Evolutionary conservation across 768 basidiomycete species (phyloP), one percentile per base, ranked within the genome.

Genomic region (Amanita phalloides): DNA sequence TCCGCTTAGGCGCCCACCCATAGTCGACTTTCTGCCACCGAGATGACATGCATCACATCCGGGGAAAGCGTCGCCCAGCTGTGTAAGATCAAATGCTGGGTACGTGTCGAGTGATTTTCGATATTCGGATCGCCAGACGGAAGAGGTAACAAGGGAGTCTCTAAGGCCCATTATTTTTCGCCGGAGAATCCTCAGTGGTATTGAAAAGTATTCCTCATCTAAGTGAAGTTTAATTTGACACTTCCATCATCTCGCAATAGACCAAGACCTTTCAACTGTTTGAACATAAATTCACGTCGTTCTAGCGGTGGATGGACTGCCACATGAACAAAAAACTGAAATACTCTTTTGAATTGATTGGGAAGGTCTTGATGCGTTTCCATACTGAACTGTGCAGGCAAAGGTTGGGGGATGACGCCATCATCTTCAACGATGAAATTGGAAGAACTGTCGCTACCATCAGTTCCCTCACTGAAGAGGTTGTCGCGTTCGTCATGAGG

Each of bases 11-110:
- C 75, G 70, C 0, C 84, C 87, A 9, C 74, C 55, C 6, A 81
- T 58, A 6, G 79, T 86, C 21, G 88, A 87, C 58, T 79, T 62
- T 53, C 87, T 75, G 17, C 81, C 77, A 37, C 83, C 79, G 30
- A 91, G 72, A 64, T 84, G 78, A 63, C 92, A 95, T 20, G 89
- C 91, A 64, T 93, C 87, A 61, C 92, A 96, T 14, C 69, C 68
- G 1, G 81, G 79, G 20, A 79, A 65, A 11, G 79, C 66, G 57
- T 80, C 81, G 13, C 78, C 70, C 49, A 91, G 63, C 23, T 59
- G 59, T 23, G 69, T 57, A 36, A 87, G 61, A 14, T 75, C 68
- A 49, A 91, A 78, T 1, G 75, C 67, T 0, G 92, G 91, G 63
- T 82, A 84, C 45, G 57, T 77, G 60, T 86, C 78, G 11, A 96